A percentile compares a stretch with the other conserved stretches of the same genome.
Evolutionary conservation across 2,329 filamentous ascomycete genomes (phyloP).

Genomic region (Beauveria varroae): DNA sequence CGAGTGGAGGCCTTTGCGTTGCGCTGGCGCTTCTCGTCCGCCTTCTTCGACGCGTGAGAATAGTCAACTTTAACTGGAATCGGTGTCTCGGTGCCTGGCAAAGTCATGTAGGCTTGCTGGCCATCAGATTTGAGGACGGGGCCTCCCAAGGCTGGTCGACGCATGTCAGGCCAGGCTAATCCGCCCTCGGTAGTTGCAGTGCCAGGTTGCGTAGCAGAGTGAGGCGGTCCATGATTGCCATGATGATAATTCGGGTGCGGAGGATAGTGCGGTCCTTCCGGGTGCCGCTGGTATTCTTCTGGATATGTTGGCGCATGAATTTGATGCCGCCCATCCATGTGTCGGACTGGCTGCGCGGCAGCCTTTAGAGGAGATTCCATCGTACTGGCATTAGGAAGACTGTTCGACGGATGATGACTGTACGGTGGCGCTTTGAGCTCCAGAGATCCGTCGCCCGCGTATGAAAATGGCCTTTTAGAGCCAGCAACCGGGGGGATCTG

Average conservation of each 20-base stretch:
- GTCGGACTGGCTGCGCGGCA: neutral
- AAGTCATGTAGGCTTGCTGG: conserved; percentile 31
- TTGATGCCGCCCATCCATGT: conserved; percentile 3
- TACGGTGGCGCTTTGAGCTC: neutral
- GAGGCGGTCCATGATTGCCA: conserved; percentile 10
- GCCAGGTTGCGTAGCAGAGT: conserved; percentile 17
- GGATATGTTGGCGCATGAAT: neutral
- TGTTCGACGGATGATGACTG: conserved; percentile 4
- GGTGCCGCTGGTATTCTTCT: neutral
- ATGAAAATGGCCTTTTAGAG: conserved; percentile 24
- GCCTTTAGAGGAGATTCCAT: neutral
- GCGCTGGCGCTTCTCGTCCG: conserved; percentile 76
- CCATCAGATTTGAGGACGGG: conserved; percentile 23
- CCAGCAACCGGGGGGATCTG: conserved; percentile 19
- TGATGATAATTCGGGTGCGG: conserved; percentile 12
- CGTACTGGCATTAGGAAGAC: conserved; percentile 1
- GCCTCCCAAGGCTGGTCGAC: conserved; percentile 21
- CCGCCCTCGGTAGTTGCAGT: conserved; percentile 17
- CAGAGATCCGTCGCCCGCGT: neutral
- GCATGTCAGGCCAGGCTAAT: conserved; percentile 26
- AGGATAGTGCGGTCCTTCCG: conserved; percentile 6
- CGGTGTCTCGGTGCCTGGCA: conserved; percentile 30
- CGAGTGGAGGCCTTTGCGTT: conserved; percentile 81
- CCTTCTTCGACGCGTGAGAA: conserved; percentile 72
- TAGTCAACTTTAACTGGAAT: conserved; percentile 66